Conservation (phyloP, 352 stramenopile genomes). For the Globisporangium cederbergense region DNA sequence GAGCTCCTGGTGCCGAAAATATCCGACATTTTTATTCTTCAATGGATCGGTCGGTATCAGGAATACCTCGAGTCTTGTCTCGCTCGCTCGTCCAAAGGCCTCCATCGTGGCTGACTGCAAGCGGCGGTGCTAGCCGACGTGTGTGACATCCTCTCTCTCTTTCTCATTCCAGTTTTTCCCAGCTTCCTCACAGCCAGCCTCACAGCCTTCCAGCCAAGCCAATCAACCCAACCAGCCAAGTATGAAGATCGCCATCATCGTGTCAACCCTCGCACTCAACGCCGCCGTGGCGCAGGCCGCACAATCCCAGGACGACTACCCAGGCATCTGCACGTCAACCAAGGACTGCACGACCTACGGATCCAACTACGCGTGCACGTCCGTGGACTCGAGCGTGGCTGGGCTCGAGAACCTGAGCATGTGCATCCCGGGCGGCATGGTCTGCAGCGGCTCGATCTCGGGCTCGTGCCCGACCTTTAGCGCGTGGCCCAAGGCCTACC, state of each 20-base stretch:
- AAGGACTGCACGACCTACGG: slow-evolving; percentile 58
- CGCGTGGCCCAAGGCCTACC: slow-evolving; percentile 68
- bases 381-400: slow-evolving; percentile 55
- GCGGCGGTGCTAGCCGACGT: not conserved
- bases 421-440: slow-evolving; percentile 49
- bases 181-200: not conserved
- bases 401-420: slow-evolving; percentile 63
- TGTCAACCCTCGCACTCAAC: slow-evolving; percentile 11
- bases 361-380: slow-evolving; percentile 58
- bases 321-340: slow-evolving; percentile 44
- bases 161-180: not conserved
- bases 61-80: not conserved
- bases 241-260: slow-evolving; percentile 18
- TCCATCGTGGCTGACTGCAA: not conserved
- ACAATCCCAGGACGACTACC: slow-evolving; percentile 40
- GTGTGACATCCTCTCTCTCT: slow-evolving; percentile 1
- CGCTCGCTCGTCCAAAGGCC: not conserved
- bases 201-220: not conserved
- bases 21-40: too few species aligned
- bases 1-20: too few species aligned
- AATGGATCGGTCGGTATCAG: too few species aligned
- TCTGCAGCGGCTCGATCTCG: slow-evolving; percentile 59
- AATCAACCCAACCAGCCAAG: not conserved
- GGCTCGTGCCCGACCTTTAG: slow-evolving; percentile 71
- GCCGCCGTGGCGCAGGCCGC: slow-evolving; percentile 11